phyloP scores from a whole-genome alignment of 495 filamentous ascomycete species.

The Hypoxylon crocopeplum region DNA sequence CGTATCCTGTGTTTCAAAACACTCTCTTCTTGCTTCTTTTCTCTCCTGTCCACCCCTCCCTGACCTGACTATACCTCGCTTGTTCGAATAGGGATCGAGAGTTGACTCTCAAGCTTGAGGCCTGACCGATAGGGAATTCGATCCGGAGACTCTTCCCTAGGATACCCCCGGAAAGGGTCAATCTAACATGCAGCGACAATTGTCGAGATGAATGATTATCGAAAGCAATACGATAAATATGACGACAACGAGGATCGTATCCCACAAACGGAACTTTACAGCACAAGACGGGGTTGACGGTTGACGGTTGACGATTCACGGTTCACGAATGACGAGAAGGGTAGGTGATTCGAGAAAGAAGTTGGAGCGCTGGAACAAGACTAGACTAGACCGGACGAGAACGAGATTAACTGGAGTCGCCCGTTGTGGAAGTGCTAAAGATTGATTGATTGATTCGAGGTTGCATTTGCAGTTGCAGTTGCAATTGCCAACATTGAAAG shows the following conservation, averaged over 20 bases:
- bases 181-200: not conserved
- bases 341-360: conserved; percentile 1
- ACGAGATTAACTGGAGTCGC: no score
- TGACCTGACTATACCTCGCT: no score
- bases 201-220: conserved; percentile 3
- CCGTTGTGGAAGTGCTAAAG: no score
- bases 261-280: no score
- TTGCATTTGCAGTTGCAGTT: no score
- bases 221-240: not conserved
- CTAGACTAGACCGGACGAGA: no score
- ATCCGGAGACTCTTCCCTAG: conserved; percentile 8
- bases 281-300: no score
- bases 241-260: not conserved
- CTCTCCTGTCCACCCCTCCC: not conserved
- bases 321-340: no score
- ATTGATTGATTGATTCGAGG: conserved; percentile 22
- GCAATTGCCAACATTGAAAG: no score
- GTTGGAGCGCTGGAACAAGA: conserved; percentile 2
- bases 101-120: not conserved
- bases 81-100: no score
- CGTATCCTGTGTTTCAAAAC: no score
- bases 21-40: not conserved
- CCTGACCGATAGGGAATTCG: conserved; percentile 7
- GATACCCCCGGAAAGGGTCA: conserved; percentile 8
- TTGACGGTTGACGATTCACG: no score